Base-by-base conservation (phyloP, 257 asterid species). In the Lycium ferocissimum region DNA sequence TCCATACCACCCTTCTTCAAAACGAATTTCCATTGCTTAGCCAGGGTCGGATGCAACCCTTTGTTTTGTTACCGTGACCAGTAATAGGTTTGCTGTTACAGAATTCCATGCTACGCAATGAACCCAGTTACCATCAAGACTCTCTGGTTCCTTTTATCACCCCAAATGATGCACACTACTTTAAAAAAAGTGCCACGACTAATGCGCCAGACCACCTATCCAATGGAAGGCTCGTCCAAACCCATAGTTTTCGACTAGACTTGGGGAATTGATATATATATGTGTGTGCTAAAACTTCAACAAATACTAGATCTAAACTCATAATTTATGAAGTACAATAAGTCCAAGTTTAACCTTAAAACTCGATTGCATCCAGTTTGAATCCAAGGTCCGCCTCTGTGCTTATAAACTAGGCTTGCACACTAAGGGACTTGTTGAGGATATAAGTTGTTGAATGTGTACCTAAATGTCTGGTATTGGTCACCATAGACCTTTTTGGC, bases 401-500 rank as follows among this genome's bases (percentile, higher is more conserved):
- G 54, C 79, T 26, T 70, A 9, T 40, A 18, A 72, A 43, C 37
- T 54, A 72, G 1, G 43, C 47, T 78, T 15, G 22, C 65, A 33
- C 65, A 14, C 15, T 8, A 53, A 14, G 20, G 82, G 20, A 51
- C 1, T 2, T 26, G 8, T 78, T 78, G 65, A 78, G 3, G 65
- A 70, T 53, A 78, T 53, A 49, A 3, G 81, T 22, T 4, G 26
- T 26, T 62, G 22, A 7, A 59, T 61, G 69, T 72, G 18, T 75
- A 78, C 86, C 78, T 79, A 33, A 85, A 88, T 5, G 61, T 43
- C 81, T 83, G 88, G 35, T 80, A 81, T 43, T 67, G 57, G 9
- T 88, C 83, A 37, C 76, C 90, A 33, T 35, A 83, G 35, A 83
- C 90, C 70, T 71, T 71, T 13, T 38, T 37, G 2, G 88, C 65